Base-by-base conservation (phyloP, 306 rosid species). In the Styphnolobium japonicum region DNA sequence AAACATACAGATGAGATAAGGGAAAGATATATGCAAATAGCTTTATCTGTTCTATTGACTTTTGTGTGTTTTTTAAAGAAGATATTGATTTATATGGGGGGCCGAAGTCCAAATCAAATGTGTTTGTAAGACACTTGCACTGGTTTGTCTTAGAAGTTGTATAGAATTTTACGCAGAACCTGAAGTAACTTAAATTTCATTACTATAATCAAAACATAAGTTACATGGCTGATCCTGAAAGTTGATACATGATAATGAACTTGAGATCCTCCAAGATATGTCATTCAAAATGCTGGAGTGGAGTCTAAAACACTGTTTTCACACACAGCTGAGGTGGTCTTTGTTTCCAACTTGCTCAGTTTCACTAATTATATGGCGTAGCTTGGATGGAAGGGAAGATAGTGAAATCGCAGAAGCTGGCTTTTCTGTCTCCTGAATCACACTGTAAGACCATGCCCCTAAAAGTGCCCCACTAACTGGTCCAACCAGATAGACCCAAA, bases 401-500 rank as follows among this genome's bases (percentile, higher is more conserved):
- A 62, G 71, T 48, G 89, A 68, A 18, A 51, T 57, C 0, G 31
- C 33, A 16, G 79, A 63, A 15, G 36, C 51, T 12, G 86, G 73
- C 39, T 82, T 81, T 1, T 90, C 86, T 12, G 46, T 64, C 11
- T 67, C 89, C 71, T 90, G 83, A 60, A 92, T 81, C 58, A 86
- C 71, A 81, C 27, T 75, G 73, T 94, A 90, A 52, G 90, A 81
- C 89, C 84, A 88, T 65, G 97, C 89, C 5, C 89, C 97, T 15
- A 88, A 70, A 51, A 92, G 61, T 21, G 98, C 90, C 57, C 97
- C 97, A 7, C 11, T 71, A 34, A 89, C 42, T 10, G 97, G 98
- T 39, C 97, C 97, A 40, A 86, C 85, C 1, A 86, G 0, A 71
- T 92, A 94, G 34, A 92, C 80, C 97, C 98, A 91, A 31, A 94